Percentiles rank a stretch among this genome's conserved stretches.
Conservation (phyloP, 352 stramenopile genomes). For the Phytophthora fragariaefolia region DNA sequence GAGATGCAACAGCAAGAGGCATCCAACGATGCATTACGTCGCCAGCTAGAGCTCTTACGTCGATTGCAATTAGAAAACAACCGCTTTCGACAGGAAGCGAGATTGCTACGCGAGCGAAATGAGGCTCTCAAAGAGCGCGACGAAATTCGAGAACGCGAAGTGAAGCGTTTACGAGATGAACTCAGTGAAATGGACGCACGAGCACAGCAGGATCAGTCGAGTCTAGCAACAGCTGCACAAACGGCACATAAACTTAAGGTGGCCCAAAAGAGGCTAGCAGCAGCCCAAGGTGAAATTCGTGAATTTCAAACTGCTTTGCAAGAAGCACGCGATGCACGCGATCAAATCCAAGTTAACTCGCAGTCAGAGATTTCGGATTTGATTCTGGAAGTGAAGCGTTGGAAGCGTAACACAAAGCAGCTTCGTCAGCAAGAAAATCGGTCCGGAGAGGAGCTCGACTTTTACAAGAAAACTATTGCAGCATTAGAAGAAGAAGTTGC, state of each 20-base stretch:
- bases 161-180: conserved; percentile 56
- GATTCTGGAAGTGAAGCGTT: conserved; percentile 47
- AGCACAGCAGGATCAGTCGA: conserved; percentile 48
- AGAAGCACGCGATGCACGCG: conserved; percentile 40
- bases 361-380: conserved; percentile 50
- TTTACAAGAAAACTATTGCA: conserved; percentile 45
- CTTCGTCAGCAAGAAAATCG: conserved; percentile 44
- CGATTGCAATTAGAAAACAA: conserved; percentile 79
- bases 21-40: conserved; percentile 70
- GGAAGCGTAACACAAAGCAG: conserved; percentile 59
- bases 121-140: conserved; percentile 51
- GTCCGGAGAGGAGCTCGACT: conserved; percentile 43
- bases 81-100: conserved; percentile 63
- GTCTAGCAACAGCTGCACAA: conserved; percentile 41
- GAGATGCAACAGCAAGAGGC: conserved; percentile 60
- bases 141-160: conserved; percentile 51
- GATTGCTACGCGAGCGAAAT: conserved; percentile 53
- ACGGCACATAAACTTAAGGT: conserved; percentile 54
- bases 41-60: conserved; percentile 73
- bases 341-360: conserved; percentile 40
- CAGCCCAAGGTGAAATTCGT: conserved; percentile 41
- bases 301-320: conserved; percentile 49
- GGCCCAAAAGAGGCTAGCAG: conserved; percentile 47
- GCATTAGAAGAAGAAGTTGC: conserved; percentile 41
- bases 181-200: conserved; percentile 35